Conservation (phyloP, 1,139 yeast species). For the Candida pseudoviswanathii region DNA sequence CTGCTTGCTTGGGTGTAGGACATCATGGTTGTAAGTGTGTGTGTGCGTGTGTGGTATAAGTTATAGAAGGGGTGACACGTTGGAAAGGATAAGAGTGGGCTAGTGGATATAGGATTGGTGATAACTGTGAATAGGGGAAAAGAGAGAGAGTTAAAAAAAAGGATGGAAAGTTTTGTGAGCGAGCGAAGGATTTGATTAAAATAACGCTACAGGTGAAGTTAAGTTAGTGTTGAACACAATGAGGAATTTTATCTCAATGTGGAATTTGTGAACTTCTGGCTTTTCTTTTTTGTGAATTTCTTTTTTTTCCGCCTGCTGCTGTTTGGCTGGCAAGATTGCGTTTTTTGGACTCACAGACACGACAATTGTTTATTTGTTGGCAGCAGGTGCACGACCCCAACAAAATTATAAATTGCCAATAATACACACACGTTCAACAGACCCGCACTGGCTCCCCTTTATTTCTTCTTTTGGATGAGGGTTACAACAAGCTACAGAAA, state of each 20-base stretch:
- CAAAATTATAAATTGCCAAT: too few species aligned
- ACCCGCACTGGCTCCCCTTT: too few species aligned
- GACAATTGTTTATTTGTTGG: neutral
- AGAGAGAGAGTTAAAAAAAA: neutral
- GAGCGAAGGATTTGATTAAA: neutral
- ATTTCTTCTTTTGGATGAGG: too few species aligned
- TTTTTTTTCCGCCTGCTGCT: neutral
- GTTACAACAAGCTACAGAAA: too few species aligned
- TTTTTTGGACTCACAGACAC: neutral
- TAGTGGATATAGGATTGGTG: neutral
- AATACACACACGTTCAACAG: too few species aligned
- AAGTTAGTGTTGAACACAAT: neutral
- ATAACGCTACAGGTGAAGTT: neutral
- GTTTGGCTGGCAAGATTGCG: neutral
- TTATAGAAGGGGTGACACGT: too few species aligned
- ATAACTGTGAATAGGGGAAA: neutral
- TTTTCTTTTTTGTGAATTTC: neutral
- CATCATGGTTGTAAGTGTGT: neutral
- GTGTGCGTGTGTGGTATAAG: too few species aligned
- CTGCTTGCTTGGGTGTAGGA: slow-evolving; percentile 6
- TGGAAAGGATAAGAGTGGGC: neutral
- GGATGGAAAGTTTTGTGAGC: neutral
- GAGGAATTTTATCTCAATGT: neutral
- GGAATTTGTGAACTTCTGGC: neutral
- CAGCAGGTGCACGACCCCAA: too few species aligned